Evolutionary conservation across 1,139 yeast genomes (phyloP).

Genomic region (Debaryomycetaceae sp.): DNA sequence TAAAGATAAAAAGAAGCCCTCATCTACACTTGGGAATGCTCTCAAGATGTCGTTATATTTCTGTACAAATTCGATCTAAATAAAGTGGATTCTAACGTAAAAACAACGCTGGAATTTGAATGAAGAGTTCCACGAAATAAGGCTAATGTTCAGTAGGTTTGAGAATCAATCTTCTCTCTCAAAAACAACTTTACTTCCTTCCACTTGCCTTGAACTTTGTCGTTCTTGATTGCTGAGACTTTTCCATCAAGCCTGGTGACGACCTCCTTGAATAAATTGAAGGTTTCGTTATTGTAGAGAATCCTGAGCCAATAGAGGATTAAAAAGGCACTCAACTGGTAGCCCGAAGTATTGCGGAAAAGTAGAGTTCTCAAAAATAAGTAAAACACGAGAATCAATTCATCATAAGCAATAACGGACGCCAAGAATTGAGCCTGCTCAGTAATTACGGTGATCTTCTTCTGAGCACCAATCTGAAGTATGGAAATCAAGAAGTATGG

Average conservation of each 20-base stretch:
- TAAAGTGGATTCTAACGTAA: no score
- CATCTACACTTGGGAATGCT: no score
- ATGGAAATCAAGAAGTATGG: constrained; percentile 58
- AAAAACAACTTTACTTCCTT: constrained; percentile 35
- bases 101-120: no score
- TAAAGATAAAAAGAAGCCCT: no score
- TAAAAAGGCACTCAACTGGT: constrained; percentile 54
- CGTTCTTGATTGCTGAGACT: constrained; percentile 40
- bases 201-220: constrained; percentile 47
- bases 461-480: constrained; percentile 48
- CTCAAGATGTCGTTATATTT: no score
- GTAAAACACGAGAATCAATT: constrained; percentile 50
- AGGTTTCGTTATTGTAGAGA: constrained; percentile 50
- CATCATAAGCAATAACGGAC: constrained; percentile 57
- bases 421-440: constrained; percentile 40
- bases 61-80: no score
- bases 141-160: no score
- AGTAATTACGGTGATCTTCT: constrained; percentile 40
- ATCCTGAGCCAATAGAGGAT: constrained; percentile 70
- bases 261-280: constrained; percentile 38
- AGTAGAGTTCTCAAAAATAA: constrained; percentile 57
- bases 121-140: no score
- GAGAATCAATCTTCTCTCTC: constrained; percentile 21
- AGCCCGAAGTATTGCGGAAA: constrained; percentile 67
- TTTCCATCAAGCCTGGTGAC: constrained; percentile 43